A percentile compares a stretch with the other conserved stretches of the same genome.
phyloP scores from a whole-genome alignment of 805 yeast genomes.

The Tetrapisispora taiwanensis region DNA sequence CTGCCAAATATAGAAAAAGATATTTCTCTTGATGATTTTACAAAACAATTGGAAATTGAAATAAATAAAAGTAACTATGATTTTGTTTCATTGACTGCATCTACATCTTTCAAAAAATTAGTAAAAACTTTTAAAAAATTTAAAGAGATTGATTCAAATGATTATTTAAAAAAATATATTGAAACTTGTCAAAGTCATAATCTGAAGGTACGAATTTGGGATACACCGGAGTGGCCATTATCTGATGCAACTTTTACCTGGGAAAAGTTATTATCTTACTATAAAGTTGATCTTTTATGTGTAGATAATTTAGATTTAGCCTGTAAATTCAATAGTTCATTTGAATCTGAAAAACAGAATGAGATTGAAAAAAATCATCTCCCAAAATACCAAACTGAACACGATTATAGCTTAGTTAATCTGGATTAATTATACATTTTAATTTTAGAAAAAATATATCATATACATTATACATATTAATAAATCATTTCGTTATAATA shows the following conservation, averaged over 20 bases:
- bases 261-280: slow-evolving; percentile 32
- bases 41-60: not conserved
- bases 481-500: too few relatives aligned
- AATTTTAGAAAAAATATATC: not conserved
- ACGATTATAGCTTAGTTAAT: not conserved
- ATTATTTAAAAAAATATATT: slow-evolving; percentile 22
- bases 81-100: slow-evolving; percentile 28
- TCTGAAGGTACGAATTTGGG: slow-evolving; percentile 59
- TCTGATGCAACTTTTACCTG: slow-evolving; percentile 31
- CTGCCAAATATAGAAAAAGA: slow-evolving; percentile 24
- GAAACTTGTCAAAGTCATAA: slow-evolving; percentile 39
- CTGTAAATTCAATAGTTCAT: not conserved
- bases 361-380: not conserved
- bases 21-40: not conserved
- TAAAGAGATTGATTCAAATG: slow-evolving; percentile 7
- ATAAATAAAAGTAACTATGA: not conserved
- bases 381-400: not conserved
- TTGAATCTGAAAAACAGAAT: too few relatives aligned
- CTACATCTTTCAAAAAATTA: slow-evolving; percentile 32
- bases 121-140: slow-evolving; percentile 6
- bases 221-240: slow-evolving; percentile 57
- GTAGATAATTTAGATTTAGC: slow-evolving; percentile 41
- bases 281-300: slow-evolving; percentile 47
- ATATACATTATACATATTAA: too few relatives aligned
- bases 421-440: not conserved